Conservation (phyloP, 2,329 filamentous ascomycete genomes). For the Cordyceps militaris region DNA sequence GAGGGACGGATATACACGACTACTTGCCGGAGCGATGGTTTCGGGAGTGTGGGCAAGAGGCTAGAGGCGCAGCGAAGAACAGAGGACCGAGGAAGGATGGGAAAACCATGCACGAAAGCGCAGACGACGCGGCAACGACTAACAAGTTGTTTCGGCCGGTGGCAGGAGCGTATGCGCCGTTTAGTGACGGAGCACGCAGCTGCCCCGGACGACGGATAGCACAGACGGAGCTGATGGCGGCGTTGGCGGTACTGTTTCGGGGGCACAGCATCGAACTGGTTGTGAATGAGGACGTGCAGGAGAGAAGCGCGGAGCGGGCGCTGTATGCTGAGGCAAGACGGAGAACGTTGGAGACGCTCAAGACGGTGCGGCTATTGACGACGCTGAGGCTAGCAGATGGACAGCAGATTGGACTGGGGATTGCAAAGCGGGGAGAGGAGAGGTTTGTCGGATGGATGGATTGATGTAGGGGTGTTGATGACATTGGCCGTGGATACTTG, state of each 20-base stretch:
- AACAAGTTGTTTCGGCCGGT: constrained; percentile 53
- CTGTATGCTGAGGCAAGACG: constrained; percentile 57
- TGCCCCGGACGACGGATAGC: constrained; percentile 53
- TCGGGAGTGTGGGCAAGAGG: constrained; percentile 25
- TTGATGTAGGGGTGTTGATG: neutral
- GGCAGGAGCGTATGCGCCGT: constrained; percentile 51
- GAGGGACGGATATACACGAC: constrained; percentile 52
- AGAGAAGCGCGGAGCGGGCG: constrained; percentile 33
- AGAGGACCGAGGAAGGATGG: constrained; percentile 24
- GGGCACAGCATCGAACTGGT: constrained; percentile 63
- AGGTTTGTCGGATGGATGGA: constrained; percentile 40
- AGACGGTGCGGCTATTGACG: constrained; percentile 53
- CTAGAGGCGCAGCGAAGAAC: constrained; percentile 12
- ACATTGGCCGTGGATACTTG: neutral
- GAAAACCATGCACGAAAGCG: constrained; percentile 47
- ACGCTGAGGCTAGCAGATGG: constrained; percentile 63
- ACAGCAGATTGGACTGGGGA: constrained; percentile 54
- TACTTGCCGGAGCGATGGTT: constrained; percentile 72
- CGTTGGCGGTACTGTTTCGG: constrained; percentile 48
- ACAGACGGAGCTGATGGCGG: constrained; percentile 51
- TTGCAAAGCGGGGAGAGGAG: constrained; percentile 65
- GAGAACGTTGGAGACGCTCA: constrained; percentile 45
- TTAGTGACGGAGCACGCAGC: constrained; percentile 50
- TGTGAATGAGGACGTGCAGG: constrained; percentile 41
- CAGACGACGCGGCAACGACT: constrained; percentile 53